Conservation (phyloP, 768 basidiomycete species). For the Pisolithus marmoratus region DNA sequence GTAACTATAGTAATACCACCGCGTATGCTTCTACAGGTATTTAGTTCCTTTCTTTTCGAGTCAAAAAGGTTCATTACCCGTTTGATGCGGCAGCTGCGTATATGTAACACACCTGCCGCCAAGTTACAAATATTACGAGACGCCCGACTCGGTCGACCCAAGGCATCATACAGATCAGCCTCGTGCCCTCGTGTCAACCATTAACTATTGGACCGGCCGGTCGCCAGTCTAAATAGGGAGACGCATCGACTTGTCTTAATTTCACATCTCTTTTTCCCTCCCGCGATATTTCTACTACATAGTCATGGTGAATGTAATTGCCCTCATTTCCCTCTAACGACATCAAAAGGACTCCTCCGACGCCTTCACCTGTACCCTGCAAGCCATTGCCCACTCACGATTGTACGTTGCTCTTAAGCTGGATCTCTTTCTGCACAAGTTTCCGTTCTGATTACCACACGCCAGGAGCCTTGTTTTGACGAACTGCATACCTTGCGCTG, state of each 20-base stretch:
- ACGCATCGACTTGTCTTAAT: slow-evolving; percentile 6
- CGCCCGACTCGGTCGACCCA: neutral
- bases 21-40: neutral
- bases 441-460: slow-evolving; percentile 10
- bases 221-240: slow-evolving; percentile 13
- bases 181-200: neutral
- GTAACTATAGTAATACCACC: neutral
- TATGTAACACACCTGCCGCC: neutral
- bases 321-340: slow-evolving; percentile 6
- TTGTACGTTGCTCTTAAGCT: slow-evolving; percentile 14
- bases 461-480: slow-evolving; percentile 15
- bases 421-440: neutral
- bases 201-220: slow-evolving; percentile 9
- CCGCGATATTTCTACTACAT: slow-evolving; percentile 9
- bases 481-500: slow-evolving; percentile 9
- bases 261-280: slow-evolving; percentile 5
- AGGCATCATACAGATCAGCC: neutral
- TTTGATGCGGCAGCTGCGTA: neutral
- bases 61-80: neutral
- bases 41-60: neutral
- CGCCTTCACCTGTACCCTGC: neutral
- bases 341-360: slow-evolving; percentile 1
- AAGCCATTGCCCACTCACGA: slow-evolving; percentile 15
- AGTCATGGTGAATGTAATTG: slow-evolving; percentile 9
- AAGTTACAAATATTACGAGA: neutral